These are phyloP conservation scores for Nephelium lappaceum DNA, from an alignment of 345 rosid species.

Conservation along the genomic window DNA sequence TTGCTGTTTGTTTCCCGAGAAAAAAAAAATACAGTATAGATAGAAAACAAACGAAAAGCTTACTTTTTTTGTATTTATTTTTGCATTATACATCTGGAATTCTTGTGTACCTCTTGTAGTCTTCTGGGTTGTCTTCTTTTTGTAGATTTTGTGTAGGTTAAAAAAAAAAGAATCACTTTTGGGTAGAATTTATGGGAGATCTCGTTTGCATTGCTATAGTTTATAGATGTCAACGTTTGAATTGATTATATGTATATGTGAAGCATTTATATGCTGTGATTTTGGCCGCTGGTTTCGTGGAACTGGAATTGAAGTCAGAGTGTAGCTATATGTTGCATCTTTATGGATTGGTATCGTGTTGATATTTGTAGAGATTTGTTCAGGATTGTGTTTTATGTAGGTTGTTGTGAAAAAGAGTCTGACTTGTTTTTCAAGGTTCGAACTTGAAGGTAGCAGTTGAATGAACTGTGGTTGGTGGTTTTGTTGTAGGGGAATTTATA, in stretches of 20 bases:
- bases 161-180: too few relatives aligned
- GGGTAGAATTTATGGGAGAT: neutral
- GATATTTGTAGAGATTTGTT: too few relatives aligned
- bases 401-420: neutral
- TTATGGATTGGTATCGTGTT: too few relatives aligned
- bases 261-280: neutral
- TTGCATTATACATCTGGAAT: too few relatives aligned
- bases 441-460: neutral
- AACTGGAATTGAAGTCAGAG: neutral
- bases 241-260: neutral
- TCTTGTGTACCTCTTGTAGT: too few relatives aligned
- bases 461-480: neutral
- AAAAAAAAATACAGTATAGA: neutral
- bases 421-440: neutral
- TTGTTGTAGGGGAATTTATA: neutral
- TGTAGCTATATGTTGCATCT: neutral
- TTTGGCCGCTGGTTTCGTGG: neutral
- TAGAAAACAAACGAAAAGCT: neutral
- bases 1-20: neutral
- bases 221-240: neutral
- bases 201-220: neutral
- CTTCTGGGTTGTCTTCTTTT: neutral
- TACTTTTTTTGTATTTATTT: neutral
- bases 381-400: too few relatives aligned
- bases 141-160: neutral